These are phyloP conservation scores for Populus davidiana DNA, from an alignment of 345 rosid species.

Conservation along the genomic window DNA sequence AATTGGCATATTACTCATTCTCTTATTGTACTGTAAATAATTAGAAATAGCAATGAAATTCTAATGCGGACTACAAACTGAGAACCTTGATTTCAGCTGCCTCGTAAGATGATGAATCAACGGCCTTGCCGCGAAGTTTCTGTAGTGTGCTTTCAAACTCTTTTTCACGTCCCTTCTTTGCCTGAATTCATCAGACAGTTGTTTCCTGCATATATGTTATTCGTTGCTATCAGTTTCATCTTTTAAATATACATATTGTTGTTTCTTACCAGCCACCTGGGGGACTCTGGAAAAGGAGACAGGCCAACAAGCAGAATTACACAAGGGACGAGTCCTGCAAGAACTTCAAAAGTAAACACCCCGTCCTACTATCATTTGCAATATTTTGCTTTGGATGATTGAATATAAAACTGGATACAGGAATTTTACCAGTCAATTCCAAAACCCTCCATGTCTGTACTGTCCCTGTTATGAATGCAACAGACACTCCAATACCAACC, in stretches of 20 bases:
- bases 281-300: conserved; percentile 74
- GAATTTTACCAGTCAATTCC: conserved; percentile 61
- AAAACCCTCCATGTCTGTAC: conserved; percentile 71
- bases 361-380: neutral
- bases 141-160: conserved; percentile 70
- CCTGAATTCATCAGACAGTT: conserved; percentile 39
- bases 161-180: conserved; percentile 54
- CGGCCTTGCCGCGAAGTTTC: conserved; percentile 76
- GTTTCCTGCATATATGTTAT: neutral
- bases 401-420: conserved; percentile 2
- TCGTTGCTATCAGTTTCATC: too few relatives aligned
- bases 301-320: conserved; percentile 61
- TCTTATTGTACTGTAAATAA: neutral
- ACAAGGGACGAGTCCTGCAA: conserved; percentile 75
- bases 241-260: neutral
- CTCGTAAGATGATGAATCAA: conserved; percentile 67
- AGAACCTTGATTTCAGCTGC: conserved; percentile 73
- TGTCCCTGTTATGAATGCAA: conserved; percentile 82
- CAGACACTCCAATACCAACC: conserved; percentile 72
- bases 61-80: neutral
- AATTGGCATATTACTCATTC: neutral
- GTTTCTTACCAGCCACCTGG: conserved; percentile 75
- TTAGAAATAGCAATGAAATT: neutral
- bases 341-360: conserved; percentile 18
- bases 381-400: neutral